Base-by-base conservation (phyloP, 441 rosid genomes). In the Corymbia calophylla region DNA sequence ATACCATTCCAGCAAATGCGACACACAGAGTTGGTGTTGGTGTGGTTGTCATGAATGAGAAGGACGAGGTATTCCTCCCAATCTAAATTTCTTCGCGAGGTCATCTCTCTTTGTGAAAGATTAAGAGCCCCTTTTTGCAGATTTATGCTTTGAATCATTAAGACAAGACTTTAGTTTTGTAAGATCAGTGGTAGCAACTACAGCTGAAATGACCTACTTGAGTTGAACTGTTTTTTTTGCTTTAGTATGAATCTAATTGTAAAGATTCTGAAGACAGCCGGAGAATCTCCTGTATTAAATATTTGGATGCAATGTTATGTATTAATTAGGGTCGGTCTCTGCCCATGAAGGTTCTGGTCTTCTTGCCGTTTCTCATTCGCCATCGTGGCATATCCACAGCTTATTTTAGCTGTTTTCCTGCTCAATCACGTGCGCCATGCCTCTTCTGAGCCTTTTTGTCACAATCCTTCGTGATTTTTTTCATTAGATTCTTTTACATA, bases 1-100 rank as follows among this genome's bases (percentile, higher is more conserved):
- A 95, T 90, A 93, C 97, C 62, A 93, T 98, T 94, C 99, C 99
- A 55, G 92, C 95, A 35, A 96, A 98, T 92, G 99, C 99, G 35
- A 93, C 96, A 39, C 99, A 98, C 91, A 92, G 98, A 23, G 97
- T 96, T 70, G 90, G 96, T 64, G 84, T 98, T 23, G 98, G 98
- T 66, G 98, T 96, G n/a, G 94, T 97, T 91, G 97, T 96, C 92
- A 92, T 97, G 94, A 96, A 97, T 89, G 91, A 94, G 68, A 94
- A 94, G 47, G 94, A 93, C 84, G 98, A 97, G 99, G 99, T 97
- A 91, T 23, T 58, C 86, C 49, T 77, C 51, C 51, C 84, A 77
- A 6, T 44, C 84, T 77, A 77, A 77, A 44, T 77, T 77, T 39
- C n/a, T 23, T 16, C 1, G 10, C 9, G 16, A 77, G n/a, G 23